These are phyloP conservation scores for Microbotryum scabiosae DNA, from an alignment of 1,284 basidiomycete genomes.

Conservation along the genomic window DNA sequence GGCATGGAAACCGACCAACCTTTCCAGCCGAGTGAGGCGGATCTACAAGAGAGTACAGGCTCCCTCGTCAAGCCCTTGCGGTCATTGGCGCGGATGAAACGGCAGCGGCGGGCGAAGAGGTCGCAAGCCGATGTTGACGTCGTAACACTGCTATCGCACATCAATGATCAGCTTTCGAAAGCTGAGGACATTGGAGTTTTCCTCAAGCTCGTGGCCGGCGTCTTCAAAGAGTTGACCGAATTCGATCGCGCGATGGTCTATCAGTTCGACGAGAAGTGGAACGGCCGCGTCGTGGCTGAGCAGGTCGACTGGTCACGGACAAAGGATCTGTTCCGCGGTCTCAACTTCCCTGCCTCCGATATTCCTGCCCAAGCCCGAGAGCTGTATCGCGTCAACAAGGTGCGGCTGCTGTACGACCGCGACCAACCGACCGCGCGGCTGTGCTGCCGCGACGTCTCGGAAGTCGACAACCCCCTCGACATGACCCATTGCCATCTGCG, in stretches of 20 bases:
- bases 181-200: slow-evolving; percentile 63
- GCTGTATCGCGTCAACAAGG: slow-evolving; percentile 59
- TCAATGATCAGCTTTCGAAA: slow-evolving; percentile 71
- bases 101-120: slow-evolving; percentile 2
- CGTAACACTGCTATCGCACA: slow-evolving; percentile 69
- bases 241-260: slow-evolving; percentile 85
- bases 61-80: slow-evolving; percentile 62
- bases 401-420: slow-evolving; percentile 71
- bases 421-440: slow-evolving; percentile 68
- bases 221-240: slow-evolving; percentile 72
- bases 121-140: slow-evolving; percentile 52
- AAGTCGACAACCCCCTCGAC: slow-evolving; percentile 65
- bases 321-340: slow-evolving; percentile 65
- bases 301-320: slow-evolving; percentile 73
- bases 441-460: slow-evolving; percentile 57
- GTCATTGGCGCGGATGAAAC: slow-evolving; percentile 53
- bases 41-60: slow-evolving; percentile 66
- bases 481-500: slow-evolving; percentile 82
- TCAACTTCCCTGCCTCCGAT: slow-evolving; percentile 42
- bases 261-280: slow-evolving; percentile 48
- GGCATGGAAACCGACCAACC: slow-evolving; percentile 8
- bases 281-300: slow-evolving; percentile 68
- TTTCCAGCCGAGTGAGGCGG: slow-evolving; percentile 35
- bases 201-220: slow-evolving; percentile 65
- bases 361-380: slow-evolving; percentile 53